Evolutionary conservation across 345 rosid genomes (phyloP), one percentile per base, ranked within the genome.

Genomic region (Ailanthus altissimus): DNA sequence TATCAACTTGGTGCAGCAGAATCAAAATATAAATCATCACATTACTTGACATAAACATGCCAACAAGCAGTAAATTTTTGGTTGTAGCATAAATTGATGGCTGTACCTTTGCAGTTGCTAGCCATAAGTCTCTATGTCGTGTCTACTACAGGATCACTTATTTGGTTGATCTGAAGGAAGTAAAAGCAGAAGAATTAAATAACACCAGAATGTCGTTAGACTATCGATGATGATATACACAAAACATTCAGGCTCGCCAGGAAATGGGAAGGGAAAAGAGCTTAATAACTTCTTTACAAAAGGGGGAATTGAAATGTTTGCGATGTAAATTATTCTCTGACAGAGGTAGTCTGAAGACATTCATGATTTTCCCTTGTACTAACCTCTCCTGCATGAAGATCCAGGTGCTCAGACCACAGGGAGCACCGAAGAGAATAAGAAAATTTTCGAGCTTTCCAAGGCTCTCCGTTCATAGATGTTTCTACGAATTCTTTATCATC

Each of bases 341-440:
- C 21, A 32, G 21, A 65, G 32, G 2, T 26, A 5, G 51, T n/a
- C 10, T n/a, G 13, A 13, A 26, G 46, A 45, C 2, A 11, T 9
- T 46, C 14, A n/a, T 64, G 1, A 63, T 28, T 62, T 12, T 72
- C 14, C 9, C 12, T 47, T 6, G 12, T 67, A 83, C 81, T 73
- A 73, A 93, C 98, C 95, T 93, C 97, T 78, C 83, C 84, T 25
- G 81, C 43, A 51, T 72, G 83, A 77, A 94, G 94, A 59, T 94
- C 97, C 64, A 93, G 97, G 80, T 93, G 98, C 85, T 94, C 98
- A 4, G 90, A 83, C 97, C 98, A 94, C 32, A 94, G 76, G 0
- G 93, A 87, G 82, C 95, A 87, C 60, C 97, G 89, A 40, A 94
- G 86, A 82, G 94, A 86, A 50, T 85, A 74, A 8, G 97, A 75